phyloP scores from a whole-genome alignment of 805 yeast genomes.

The Myxozyma geophila region DNA sequence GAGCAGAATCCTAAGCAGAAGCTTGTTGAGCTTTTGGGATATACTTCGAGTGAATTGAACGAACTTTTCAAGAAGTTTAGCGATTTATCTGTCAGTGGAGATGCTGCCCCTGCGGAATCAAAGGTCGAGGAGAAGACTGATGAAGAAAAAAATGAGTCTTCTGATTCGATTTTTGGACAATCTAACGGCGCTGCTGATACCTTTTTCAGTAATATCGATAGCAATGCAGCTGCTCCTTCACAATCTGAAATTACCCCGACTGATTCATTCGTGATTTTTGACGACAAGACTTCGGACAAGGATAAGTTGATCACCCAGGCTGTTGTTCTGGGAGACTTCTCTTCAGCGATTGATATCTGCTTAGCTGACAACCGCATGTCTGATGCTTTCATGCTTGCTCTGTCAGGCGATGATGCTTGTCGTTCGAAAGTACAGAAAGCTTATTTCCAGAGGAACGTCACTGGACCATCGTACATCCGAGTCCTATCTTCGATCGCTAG shows the following conservation, averaged over 20 bases:
- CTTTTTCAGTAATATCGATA: slow-evolving; percentile 39
- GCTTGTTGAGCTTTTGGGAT: slow-evolving; percentile 37
- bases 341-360: slow-evolving; percentile 69
- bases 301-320: slow-evolving; percentile 55
- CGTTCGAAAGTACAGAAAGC: slow-evolving; percentile 72
- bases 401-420: slow-evolving; percentile 59
- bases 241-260: slow-evolving; percentile 28
- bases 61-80: slow-evolving; percentile 27
- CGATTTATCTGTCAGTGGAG: slow-evolving; percentile 32
- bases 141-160: slow-evolving; percentile 35
- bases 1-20: slow-evolving; percentile 42
- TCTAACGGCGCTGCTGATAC: slow-evolving; percentile 36
- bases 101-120: slow-evolving; percentile 32
- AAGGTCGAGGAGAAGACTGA: slow-evolving; percentile 36
- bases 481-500: slow-evolving; percentile 66
- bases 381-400: slow-evolving; percentile 83
- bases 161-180: slow-evolving; percentile 32
- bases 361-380: slow-evolving; percentile 63
- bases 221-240: slow-evolving; percentile 32
- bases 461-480: slow-evolving; percentile 66
- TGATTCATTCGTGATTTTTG: slow-evolving; percentile 44
- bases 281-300: slow-evolving; percentile 49
- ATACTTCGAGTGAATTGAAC: slow-evolving; percentile 24
- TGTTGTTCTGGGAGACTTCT: slow-evolving; percentile 64
- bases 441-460: slow-evolving; percentile 65